Base-by-base conservation (phyloP, 192 early-diverging fungal species). In the Dissophora ornata region DNA sequence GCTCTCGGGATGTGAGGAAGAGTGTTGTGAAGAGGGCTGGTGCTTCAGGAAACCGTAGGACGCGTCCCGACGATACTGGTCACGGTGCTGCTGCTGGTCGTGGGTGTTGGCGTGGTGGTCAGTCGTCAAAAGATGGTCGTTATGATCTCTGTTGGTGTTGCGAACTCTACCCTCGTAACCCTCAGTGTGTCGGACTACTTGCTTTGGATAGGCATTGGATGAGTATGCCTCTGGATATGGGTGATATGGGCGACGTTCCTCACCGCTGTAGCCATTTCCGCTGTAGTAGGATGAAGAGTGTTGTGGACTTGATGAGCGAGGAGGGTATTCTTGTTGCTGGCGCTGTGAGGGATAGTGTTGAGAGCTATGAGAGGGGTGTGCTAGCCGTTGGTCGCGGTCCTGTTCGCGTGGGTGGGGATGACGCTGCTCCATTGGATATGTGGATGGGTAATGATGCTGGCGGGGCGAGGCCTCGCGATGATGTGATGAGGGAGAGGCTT, bases 91-190 rank as follows among this genome's bases (percentile, higher is more conserved):
- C 42, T 71, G 79, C 21, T 69, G 67, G 47, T 79, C 67, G 26
- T 69, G 75, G 16, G 47, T 36, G 16, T 55, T 55, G 25, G 51
- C 12, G 11, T 59, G 66, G 32, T 60, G 60, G 21, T 70, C 68
- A 21, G 41, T 34, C 16, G 73, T 67, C 58, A 69, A 28, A n/a
- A 77, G 45, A 26, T 79, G 67, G 33, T 79, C 67, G 32, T 77
- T 67, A 36, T 77, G 73, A 38, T 77, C 73, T 19, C 73, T 59
- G 53, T 57, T 77, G 21, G 64, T 67, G 46, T 77, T 71, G 55
- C 73, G 73, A 9, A 67, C 57, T n/a, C 65, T 60, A 19, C 73
- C 73, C 32, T 77, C 64, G 13, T 77, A 77, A 8, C 73, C 73
- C 38, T 77, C 73, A 1, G 64, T 62, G 53, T 77, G 73, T 16